A percentile compares a stretch with the other conserved stretches of the same genome.
Conservation (phyloP, 805 yeast genomes). For the Priceomyces haplophilus region DNA sequence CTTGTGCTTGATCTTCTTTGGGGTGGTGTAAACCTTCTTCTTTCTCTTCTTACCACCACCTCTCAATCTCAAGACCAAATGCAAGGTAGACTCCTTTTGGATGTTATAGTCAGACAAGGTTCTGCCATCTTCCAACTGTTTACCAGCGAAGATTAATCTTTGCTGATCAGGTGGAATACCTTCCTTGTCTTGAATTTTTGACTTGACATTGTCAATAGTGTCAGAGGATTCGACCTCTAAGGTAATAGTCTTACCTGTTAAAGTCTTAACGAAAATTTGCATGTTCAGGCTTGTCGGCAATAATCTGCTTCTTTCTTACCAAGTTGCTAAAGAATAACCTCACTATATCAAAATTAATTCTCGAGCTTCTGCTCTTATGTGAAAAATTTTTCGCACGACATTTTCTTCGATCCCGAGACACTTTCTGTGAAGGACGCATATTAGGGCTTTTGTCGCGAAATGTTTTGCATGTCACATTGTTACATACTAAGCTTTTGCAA, state of each 20-base stretch:
- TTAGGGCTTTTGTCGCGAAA: constrained; percentile 4
- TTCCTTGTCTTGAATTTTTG: constrained; percentile 98
- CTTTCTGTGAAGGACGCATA: neutral
- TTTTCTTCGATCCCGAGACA: neutral
- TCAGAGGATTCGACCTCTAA: constrained; percentile 98
- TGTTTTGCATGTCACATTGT: neutral
- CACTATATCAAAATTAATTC: neutral
- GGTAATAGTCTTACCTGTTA: constrained; percentile 99
- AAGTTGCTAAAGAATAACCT: constrained; percentile 14
- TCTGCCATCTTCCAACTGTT: constrained; percentile 99
- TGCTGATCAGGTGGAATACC: constrained; percentile 99
- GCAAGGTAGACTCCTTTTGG: constrained; percentile 98
- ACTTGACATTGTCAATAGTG: constrained; percentile 97
- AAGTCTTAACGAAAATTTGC: constrained; percentile 99
- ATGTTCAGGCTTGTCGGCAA: constrained; percentile 46
- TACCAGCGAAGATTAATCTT: constrained; percentile 99
- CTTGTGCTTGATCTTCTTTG: constrained; percentile 99
- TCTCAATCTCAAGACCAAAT: constrained; percentile 94
- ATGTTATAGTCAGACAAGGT: constrained; percentile 99
- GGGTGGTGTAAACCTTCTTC: constrained; percentile 99
- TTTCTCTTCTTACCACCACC: constrained; percentile 99
- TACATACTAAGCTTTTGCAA: neutral
- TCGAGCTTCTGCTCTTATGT: neutral
- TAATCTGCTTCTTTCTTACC: constrained; percentile 50
- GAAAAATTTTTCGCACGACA: constrained; percentile 7